phyloP scores from a whole-genome alignment of 345 rosid genomes.

The Nasturtium officinale region DNA sequence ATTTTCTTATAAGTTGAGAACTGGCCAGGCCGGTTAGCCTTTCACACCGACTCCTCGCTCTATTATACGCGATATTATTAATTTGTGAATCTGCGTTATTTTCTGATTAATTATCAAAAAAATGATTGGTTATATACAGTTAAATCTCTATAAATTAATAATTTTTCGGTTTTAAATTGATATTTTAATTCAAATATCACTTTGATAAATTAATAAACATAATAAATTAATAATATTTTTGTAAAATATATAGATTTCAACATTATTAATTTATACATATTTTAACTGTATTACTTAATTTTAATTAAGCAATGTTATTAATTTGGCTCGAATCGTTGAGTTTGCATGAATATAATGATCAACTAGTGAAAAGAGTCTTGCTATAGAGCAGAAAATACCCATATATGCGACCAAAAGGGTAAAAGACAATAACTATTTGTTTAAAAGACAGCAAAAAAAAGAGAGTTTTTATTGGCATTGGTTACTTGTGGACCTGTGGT shows the following conservation, averaged over 20 bases:
- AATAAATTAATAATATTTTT: too few relatives aligned
- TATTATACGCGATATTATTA: slow-evolving; percentile 11
- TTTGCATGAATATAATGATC: background rate
- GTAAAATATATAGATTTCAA: too few relatives aligned
- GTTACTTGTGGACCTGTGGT: slow-evolving; percentile 5
- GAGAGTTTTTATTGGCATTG: background rate
- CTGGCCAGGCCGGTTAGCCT: slow-evolving; percentile 28
- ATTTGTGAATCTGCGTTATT: slow-evolving; percentile 14
- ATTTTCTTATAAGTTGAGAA: slow-evolving; percentile 10
- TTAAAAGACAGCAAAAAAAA: background rate
- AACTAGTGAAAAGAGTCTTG: slow-evolving; percentile 19
- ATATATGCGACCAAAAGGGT: background rate
- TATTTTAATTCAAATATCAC: too few relatives aligned
- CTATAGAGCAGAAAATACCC: background rate
- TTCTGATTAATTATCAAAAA: background rate
- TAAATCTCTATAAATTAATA: too few relatives aligned
- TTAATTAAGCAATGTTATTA: background rate
- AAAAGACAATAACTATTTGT: background rate
- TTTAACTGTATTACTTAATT: too few relatives aligned
- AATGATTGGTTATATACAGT: too few relatives aligned
- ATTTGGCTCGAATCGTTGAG: background rate
- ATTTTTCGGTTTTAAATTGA: too few relatives aligned
- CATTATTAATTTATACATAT: too few relatives aligned
- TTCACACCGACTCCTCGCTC: slow-evolving; percentile 13
- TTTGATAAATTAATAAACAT: too few relatives aligned